Conservation (phyloP, 345 rosid species). For the Aegle marmelos region DNA sequence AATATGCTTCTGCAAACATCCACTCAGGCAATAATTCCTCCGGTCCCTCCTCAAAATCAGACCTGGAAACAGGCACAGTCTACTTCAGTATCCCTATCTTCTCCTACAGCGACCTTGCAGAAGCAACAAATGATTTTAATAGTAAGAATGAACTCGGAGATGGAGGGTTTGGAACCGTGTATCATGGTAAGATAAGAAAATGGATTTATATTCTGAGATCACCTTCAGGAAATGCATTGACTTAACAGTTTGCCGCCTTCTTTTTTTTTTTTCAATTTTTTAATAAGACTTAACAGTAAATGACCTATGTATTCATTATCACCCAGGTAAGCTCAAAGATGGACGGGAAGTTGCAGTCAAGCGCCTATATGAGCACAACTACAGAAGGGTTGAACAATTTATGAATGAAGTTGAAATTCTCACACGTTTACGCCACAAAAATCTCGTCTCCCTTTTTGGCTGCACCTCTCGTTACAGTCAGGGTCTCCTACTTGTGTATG, state of each 20-base stretch:
- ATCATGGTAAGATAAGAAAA: constrained; percentile 43
- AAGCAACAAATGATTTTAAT: constrained; percentile 57
- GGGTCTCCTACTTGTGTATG: constrained; percentile 65
- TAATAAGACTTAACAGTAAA: background rate
- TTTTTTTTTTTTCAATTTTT: too few species aligned
- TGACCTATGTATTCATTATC: background rate
- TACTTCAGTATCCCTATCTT: constrained; percentile 51
- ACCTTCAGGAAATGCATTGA: background rate
- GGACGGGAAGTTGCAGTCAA: constrained; percentile 76
- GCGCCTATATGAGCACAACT: constrained; percentile 57
- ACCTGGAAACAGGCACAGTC: constrained; percentile 29
- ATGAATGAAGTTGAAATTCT: constrained; percentile 57
- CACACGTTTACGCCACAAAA: constrained; percentile 57
- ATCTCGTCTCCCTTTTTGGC: constrained; percentile 67
- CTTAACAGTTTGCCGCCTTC: constrained; percentile 1
- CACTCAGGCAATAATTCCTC: constrained; percentile 22
- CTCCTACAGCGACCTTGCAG: constrained; percentile 56
- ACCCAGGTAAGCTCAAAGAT: constrained; percentile 54
- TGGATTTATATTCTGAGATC: background rate
- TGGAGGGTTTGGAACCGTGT: constrained; percentile 76
- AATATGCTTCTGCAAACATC: constrained; percentile 18
- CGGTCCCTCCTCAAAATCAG: constrained; percentile 29
- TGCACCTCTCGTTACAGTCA: constrained; percentile 54
- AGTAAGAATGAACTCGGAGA: constrained; percentile 50
- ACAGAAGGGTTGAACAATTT: constrained; percentile 47